These are phyloP conservation scores for Glebionis coronaria DNA, from an alignment of 129 eudicot genomes.

Conservation along the genomic window DNA sequence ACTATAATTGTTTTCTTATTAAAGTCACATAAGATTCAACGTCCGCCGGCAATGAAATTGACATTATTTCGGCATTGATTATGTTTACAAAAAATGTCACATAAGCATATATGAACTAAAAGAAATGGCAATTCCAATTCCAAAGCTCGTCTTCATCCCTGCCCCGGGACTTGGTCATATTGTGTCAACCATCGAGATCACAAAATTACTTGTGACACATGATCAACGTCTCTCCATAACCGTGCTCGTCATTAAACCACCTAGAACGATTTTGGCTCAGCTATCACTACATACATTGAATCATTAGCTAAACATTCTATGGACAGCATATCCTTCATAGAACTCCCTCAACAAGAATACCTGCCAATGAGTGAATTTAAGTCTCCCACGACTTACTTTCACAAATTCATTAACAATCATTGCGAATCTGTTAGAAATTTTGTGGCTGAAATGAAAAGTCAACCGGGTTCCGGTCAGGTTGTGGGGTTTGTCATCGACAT, in stretches of 20 bases:
- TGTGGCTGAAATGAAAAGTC: neutral
- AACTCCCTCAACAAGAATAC: constrained; percentile 18
- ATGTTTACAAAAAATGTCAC: neutral
- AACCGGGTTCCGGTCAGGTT: neutral
- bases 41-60: neutral
- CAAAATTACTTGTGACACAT: constrained; percentile 19
- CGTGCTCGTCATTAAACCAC: constrained; percentile 18
- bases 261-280: neutral
- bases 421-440: neutral
- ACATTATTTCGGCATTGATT: neutral
- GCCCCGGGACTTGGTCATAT: constrained; percentile 27
- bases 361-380: neutral
- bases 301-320: neutral
- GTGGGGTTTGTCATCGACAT: constrained; percentile 14
- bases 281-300: constrained; percentile 8
- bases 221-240: constrained; percentile 23
- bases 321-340: neutral
- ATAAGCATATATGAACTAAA: constrained; percentile 9
- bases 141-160: constrained; percentile 31
- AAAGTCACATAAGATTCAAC: too few relatives aligned
- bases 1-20: too few relatives aligned
- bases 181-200: constrained; percentile 22
- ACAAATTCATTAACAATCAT: constrained; percentile 7
- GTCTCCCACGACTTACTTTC: neutral
- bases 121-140: constrained; percentile 8